These are phyloP conservation scores for Pilaira anomala DNA, from an alignment of 192 early-diverging fungal species.

Conservation along the genomic window DNA sequence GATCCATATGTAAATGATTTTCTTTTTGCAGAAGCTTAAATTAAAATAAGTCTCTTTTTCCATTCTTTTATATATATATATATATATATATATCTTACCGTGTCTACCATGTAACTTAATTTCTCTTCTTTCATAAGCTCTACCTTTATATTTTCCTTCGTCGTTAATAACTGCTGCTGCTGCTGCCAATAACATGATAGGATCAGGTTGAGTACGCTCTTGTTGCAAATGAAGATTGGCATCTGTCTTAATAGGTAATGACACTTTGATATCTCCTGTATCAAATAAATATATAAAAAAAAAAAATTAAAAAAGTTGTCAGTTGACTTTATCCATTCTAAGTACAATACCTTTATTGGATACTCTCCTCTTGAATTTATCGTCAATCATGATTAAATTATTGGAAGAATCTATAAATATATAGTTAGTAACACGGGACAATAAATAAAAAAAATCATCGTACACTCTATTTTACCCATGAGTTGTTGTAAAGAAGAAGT, in stretches of 20 bases:
- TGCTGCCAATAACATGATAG: slow-evolving; percentile 27
- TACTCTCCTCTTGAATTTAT: background rate
- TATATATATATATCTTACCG: background rate
- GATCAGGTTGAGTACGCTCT: slow-evolving; percentile 15
- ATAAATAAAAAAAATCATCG: background rate
- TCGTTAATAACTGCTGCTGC: slow-evolving; percentile 24
- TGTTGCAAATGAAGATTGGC: background rate
- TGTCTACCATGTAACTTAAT: slow-evolving; percentile 7
- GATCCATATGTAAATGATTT: background rate
- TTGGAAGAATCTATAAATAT: background rate
- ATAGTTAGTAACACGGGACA: background rate
- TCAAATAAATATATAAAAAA: background rate
- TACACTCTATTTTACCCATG: background rate
- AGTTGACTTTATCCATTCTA: background rate
- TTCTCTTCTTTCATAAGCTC: slow-evolving; percentile 11
- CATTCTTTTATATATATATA: background rate
- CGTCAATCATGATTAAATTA: slow-evolving; percentile 4
- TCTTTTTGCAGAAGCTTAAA: slow-evolving; percentile 1
- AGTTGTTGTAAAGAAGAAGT: background rate
- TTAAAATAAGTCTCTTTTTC: background rate
- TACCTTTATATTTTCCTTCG: slow-evolving; percentile 12
- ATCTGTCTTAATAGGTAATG: slow-evolving; percentile 5
- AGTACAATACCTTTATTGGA: background rate
- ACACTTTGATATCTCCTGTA: background rate
- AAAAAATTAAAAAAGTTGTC: background rate